Percentiles rank a stretch among this genome's conserved stretches.
These are phyloP conservation scores for Nicotiana paniculata DNA, from an alignment of 257 asterid species.

Conservation along the genomic window DNA sequence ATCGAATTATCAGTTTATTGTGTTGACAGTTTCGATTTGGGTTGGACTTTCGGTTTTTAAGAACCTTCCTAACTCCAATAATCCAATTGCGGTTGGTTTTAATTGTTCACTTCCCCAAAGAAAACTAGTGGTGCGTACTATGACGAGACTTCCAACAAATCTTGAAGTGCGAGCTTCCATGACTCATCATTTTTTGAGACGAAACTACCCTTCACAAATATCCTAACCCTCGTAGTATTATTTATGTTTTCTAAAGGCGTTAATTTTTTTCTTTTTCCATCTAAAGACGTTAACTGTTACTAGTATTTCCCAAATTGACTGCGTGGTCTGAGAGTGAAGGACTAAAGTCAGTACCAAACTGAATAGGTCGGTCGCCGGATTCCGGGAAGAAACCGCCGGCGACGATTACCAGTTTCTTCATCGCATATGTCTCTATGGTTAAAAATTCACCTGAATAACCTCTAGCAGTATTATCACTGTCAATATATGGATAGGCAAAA, in stretches of 20 bases:
- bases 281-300: neutral
- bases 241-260: neutral
- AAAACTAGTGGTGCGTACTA: neutral
- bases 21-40: too few species aligned
- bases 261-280: neutral
- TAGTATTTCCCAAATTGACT: neutral
- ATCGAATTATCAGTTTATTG: too few species aligned
- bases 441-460: neutral
- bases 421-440: neutral
- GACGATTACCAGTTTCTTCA: neutral
- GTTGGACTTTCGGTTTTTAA: too few species aligned
- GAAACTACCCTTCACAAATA: slow-evolving; percentile 6
- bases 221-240: neutral
- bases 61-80: too few species aligned
- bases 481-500: slow-evolving; percentile 56
- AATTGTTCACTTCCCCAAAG: neutral
- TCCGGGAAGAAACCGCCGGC: neutral
- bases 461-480: neutral
- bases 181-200: neutral
- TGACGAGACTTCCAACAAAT: neutral
- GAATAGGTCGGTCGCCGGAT: neutral
- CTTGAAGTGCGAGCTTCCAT: slow-evolving; percentile 2
- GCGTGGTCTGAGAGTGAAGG: neutral
- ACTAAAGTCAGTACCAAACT: neutral
- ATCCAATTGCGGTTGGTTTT: too few species aligned